Percentiles rank a stretch among this genome's conserved stretches.
These are phyloP conservation scores for Kregervanrija pseudodelftensis DNA, from an alignment of 805 yeast genomes.

Conservation along the genomic window DNA sequence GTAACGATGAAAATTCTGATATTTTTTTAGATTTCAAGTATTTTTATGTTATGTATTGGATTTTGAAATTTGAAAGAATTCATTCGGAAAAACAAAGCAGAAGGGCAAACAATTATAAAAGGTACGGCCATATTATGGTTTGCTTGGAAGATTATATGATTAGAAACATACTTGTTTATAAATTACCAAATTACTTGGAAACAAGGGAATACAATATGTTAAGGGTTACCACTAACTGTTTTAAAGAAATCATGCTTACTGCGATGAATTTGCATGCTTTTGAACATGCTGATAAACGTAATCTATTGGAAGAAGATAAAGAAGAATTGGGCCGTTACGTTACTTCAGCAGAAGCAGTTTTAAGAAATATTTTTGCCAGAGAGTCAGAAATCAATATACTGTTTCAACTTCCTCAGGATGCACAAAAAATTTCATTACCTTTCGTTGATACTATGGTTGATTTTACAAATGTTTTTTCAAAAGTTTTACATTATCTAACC, in stretches of 20 bases:
- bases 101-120: slow-evolving; percentile 25
- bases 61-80: slow-evolving; percentile 55
- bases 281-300: slow-evolving; percentile 34
- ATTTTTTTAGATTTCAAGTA: slow-evolving; percentile 36
- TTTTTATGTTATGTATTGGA: slow-evolving; percentile 65
- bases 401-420: slow-evolving; percentile 52
- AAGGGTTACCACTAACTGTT: slow-evolving; percentile 63
- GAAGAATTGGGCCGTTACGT: slow-evolving; percentile 31
- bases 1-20: slow-evolving; percentile 26
- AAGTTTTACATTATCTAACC: slow-evolving; percentile 59
- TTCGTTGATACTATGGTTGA: slow-evolving; percentile 57
- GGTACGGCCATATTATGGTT: slow-evolving; percentile 15
- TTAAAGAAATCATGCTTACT: slow-evolving; percentile 52
- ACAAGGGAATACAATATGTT: slow-evolving; percentile 49
- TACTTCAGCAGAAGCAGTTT: slow-evolving; percentile 30
- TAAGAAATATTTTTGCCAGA: slow-evolving; percentile 61
- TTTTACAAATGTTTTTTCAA: slow-evolving; percentile 56
- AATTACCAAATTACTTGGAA: slow-evolving; percentile 33
- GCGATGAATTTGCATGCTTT: slow-evolving; percentile 28
- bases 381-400: slow-evolving; percentile 51
- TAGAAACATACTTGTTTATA: slow-evolving; percentile 6
- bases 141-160: slow-evolving; percentile 6
- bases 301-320: slow-evolving; percentile 35
- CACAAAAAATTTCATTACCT: slow-evolving; percentile 54
- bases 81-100: slow-evolving; percentile 19